These are phyloP conservation scores for Gracilaria caudata DNA, from an alignment of 23 red algal species.

Conservation along the genomic window DNA sequence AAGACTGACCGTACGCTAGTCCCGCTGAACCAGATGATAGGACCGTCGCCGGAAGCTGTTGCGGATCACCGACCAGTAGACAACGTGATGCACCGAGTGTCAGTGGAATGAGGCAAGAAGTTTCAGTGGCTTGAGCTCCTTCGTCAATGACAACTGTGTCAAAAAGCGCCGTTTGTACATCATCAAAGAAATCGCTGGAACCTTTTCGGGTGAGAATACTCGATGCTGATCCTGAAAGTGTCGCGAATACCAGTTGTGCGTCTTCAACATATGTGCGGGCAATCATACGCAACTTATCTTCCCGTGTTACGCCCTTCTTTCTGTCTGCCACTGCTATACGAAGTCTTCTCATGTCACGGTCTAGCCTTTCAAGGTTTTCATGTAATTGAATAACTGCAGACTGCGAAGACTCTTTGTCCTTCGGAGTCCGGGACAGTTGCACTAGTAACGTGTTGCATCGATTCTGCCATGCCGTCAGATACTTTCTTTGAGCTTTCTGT, in stretches of 20 bases:
- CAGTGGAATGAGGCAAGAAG: conserved; percentile 80
- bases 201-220: conserved; percentile 60
- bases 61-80: conserved; percentile 92
- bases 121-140: conserved; percentile 89
- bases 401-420: conserved; percentile 30
- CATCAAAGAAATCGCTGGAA: conserved; percentile 36
- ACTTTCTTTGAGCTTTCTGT: conserved; percentile 57
- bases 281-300: conserved; percentile 66
- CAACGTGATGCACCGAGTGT: conserved; percentile 74
- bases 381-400: conserved; percentile 63
- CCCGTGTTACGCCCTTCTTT: conserved; percentile 48
- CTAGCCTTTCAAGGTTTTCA: conserved; percentile 71
- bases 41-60: conserved; percentile 95
- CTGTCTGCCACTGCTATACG: conserved; percentile 56
- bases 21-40: conserved; percentile 65
- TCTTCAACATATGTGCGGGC: conserved; percentile 78
- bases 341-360: conserved; percentile 66
- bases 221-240: conserved; percentile 83
- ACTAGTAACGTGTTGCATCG: conserved; percentile 46
- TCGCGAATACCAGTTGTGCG: conserved; percentile 88
- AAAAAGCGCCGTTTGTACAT: conserved; percentile 54
- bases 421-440: conserved; percentile 46
- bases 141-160: conserved; percentile 90
- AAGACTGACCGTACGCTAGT: conserved; percentile 72
- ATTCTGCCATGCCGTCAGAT: conserved; percentile 51